Percentiles rank a stretch among this genome's conserved stretches.
These are phyloP conservation scores for Smallanthus sonchifolius DNA, from an alignment of 129 eudicot genomes.

Conservation along the genomic window DNA sequence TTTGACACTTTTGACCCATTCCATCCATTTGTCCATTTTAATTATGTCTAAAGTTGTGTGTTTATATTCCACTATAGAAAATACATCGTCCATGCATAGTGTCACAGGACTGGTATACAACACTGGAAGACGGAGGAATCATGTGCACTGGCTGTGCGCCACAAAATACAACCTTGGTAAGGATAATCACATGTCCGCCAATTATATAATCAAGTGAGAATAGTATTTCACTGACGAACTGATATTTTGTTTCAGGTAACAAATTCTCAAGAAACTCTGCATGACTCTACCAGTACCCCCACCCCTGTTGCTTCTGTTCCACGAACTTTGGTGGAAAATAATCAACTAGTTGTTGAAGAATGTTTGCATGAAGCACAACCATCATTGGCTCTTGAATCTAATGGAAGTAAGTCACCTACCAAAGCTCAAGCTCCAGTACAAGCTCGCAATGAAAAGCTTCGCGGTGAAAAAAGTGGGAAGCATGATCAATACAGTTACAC, in stretches of 20 bases:
- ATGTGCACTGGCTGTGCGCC: not conserved
- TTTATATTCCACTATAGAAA: not conserved
- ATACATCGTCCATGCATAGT: not conserved
- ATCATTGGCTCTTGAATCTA: slow-evolving; percentile 12
- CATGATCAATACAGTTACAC: slow-evolving; percentile 34
- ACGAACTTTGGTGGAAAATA: slow-evolving; percentile 16
- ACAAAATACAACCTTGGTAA: not conserved
- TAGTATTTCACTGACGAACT: not conserved
- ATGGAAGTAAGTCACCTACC: slow-evolving; percentile 17
- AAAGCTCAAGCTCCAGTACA: slow-evolving; percentile 1
- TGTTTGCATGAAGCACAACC: slow-evolving; percentile 17
- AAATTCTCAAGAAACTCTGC: not conserved
- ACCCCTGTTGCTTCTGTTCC: slow-evolving; percentile 23
- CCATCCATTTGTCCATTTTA: too few relatives aligned
- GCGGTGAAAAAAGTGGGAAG: slow-evolving; percentile 25
- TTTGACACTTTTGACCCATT: too few relatives aligned
- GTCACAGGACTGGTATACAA: not conserved
- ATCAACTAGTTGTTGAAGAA: slow-evolving; percentile 20
- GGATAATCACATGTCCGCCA: not conserved
- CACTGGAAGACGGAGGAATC: not conserved
- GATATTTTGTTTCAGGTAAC: not conserved
- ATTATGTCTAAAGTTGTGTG: not conserved
- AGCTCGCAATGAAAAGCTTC: slow-evolving; percentile 21
- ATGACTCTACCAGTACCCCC: not conserved
- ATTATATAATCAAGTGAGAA: not conserved